A percentile compares a stretch with the other conserved stretches of the same genome.
Conservation (phyloP, 805 yeast genomes). For the Saccharomycopsis synnaedendra region DNA sequence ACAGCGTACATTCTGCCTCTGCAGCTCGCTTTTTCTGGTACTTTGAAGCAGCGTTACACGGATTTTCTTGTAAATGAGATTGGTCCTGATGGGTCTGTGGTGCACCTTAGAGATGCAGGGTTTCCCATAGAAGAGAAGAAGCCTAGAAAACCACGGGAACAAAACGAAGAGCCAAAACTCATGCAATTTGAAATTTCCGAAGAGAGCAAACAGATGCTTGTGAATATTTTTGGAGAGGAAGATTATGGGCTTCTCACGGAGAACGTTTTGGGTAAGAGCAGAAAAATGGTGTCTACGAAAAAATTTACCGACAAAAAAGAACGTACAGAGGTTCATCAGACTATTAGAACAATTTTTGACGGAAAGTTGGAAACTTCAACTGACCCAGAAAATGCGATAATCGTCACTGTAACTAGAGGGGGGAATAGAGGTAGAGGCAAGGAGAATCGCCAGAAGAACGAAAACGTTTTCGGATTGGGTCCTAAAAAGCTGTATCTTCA, state of each 20-base stretch:
- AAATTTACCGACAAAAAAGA: constrained; percentile 50
- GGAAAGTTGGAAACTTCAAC: constrained; percentile 74
- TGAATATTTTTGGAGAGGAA: constrained; percentile 7
- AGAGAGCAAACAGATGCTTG: constrained; percentile 2
- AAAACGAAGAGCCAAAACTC: constrained; percentile 11
- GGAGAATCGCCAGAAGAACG: constrained; percentile 20
- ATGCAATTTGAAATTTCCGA: constrained; percentile 6
- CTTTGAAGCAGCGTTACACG: constrained; percentile 78
- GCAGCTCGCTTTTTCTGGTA: constrained; percentile 60
- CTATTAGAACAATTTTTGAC: constrained; percentile 62
- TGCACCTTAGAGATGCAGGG: constrained; percentile 70
- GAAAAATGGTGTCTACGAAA: constrained; percentile 39
- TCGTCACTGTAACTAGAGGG: constrained; percentile 43
- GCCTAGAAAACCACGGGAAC: constrained; percentile 18
- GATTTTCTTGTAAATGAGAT: constrained; percentile 94
- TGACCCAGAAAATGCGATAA: constrained; percentile 52
- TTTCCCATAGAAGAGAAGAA: constrained; percentile 24
- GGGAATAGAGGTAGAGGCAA: constrained; percentile 26
- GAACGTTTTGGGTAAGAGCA: constrained; percentile 41
- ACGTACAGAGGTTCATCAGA: constrained; percentile 73
- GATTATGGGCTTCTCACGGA: constrained; percentile 2
- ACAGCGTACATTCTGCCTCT: constrained; percentile 45
- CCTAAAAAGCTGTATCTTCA: constrained; percentile 57
- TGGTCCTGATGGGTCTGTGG: constrained; percentile 51
- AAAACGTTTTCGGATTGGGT: constrained; percentile 44